Evolutionary conservation across 2,329 filamentous ascomycete genomes (phyloP).

Genomic region (Colletotrichum sp.): DNA sequence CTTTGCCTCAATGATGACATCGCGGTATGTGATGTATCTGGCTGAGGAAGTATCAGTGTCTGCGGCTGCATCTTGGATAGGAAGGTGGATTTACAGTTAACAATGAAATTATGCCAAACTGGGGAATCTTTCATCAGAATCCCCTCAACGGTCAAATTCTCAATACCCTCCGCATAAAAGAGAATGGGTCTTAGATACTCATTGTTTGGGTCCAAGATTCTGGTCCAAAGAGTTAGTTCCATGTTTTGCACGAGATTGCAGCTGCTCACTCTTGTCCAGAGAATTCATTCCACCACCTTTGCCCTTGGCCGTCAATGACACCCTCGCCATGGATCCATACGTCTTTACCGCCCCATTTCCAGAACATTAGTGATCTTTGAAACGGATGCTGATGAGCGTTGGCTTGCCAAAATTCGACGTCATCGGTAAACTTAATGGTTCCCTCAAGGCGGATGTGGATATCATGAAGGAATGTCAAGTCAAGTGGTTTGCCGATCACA

Average conservation of each 20-base stretch:
- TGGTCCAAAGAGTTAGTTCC: background rate
- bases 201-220: conserved; percentile 57
- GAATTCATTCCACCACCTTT: conserved; percentile 48
- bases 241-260: background rate
- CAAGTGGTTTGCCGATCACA: conserved; percentile 63
- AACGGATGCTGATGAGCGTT: conserved; percentile 46
- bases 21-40: conserved; percentile 57
- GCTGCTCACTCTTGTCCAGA: conserved; percentile 35
- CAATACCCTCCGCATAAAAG: conserved; percentile 67
- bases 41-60: conserved; percentile 22
- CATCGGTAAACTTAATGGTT: conserved; percentile 53
- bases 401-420: conserved; percentile 48
- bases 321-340: conserved; percentile 65
- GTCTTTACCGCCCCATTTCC: conserved; percentile 67
- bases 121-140: conserved; percentile 66
- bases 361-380: conserved; percentile 63
- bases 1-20: conserved; percentile 59
- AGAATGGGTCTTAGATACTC: conserved; percentile 63
- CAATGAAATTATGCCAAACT: conserved; percentile 69
- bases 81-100: conserved; percentile 44
- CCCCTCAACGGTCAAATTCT: conserved; percentile 60
- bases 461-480: conserved; percentile 62
- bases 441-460: conserved; percentile 65
- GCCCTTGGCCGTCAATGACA: conserved; percentile 60
- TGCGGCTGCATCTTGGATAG: background rate